Conservation (phyloP, 768 basidiomycete genomes). For the Lactifluus subvellereus region DNA sequence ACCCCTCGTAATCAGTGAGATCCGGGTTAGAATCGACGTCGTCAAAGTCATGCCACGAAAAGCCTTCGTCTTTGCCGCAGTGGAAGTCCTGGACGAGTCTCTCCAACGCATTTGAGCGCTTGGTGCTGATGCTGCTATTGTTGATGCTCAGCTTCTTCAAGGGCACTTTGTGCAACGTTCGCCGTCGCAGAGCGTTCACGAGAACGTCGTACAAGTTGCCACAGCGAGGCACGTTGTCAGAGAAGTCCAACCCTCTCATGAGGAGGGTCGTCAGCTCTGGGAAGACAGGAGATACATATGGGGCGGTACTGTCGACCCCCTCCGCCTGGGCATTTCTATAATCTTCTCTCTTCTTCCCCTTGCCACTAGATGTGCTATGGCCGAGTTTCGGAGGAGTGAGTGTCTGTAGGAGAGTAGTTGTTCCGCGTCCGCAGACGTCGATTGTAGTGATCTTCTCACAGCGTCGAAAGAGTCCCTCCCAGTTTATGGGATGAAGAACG, state of each 20-base stretch:
- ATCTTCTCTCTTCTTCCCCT: neutral
- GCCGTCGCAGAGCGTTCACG: too few relatives aligned
- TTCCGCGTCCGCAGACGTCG: neutral
- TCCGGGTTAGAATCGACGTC: too few relatives aligned
- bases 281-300: neutral
- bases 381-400: conserved; percentile 1
- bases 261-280: conserved; percentile 4
- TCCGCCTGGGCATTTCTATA: neutral
- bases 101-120: too few relatives aligned
- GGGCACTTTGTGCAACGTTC: too few relatives aligned
- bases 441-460: neutral
- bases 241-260: neutral
- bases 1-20: too few relatives aligned
- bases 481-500: neutral
- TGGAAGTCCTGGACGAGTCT: too few relatives aligned
- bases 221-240: neutral
- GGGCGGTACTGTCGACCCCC: too few relatives aligned
- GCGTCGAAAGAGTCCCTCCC: neutral
- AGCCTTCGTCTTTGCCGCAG: too few relatives aligned
- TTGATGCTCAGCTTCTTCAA: too few relatives aligned
- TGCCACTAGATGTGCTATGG: neutral
- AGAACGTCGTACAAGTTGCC: too few relatives aligned
- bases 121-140: too few relatives aligned
- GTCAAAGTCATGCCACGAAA: too few relatives aligned
- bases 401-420: neutral